Conservation (phyloP, 495 filamentous ascomycete species). For the Pyrenula aspistea region DNA sequence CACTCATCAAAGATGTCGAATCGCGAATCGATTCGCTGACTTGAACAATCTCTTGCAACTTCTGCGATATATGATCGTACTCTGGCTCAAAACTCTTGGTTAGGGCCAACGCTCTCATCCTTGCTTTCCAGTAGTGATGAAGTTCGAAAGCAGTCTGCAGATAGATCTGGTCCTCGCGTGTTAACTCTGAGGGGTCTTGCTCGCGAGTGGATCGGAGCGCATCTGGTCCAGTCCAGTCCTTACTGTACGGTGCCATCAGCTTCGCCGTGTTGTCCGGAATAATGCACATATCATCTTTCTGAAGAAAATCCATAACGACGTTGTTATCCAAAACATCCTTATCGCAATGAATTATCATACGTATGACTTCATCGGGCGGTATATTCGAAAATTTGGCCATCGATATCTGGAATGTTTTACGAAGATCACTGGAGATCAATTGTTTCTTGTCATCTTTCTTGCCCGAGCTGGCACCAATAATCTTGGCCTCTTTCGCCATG, state of each 20-base stretch:
- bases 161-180: constrained; percentile 89
- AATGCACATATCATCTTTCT: constrained; percentile 80
- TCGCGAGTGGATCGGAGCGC: constrained; percentile 69
- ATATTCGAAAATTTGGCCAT: constrained; percentile 77
- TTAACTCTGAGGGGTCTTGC: constrained; percentile 78
- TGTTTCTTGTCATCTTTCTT: constrained; percentile 94
- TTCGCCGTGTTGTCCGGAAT: constrained; percentile 86
- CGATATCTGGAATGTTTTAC: constrained; percentile 86
- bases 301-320: constrained; percentile 96
- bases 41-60: constrained; percentile 66
- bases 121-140: constrained; percentile 96
- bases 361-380: constrained; percentile 70
- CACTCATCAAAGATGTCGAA: constrained; percentile 86
- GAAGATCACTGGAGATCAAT: constrained; percentile 83
- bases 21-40: constrained; percentile 84
- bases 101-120: constrained; percentile 80
- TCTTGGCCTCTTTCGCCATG: constrained; percentile 93
- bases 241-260: constrained; percentile 85
- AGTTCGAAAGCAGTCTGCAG: constrained; percentile 87
- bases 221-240: constrained; percentile 90
- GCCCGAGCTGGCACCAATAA: constrained; percentile 49
- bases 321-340: constrained; percentile 78
- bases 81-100: constrained; percentile 79
- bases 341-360: constrained; percentile 94
- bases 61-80: constrained; percentile 79